Percentiles rank a stretch among this genome's conserved stretches.
phyloP scores from a whole-genome alignment of 2,329 filamentous ascomycete genomes.

The Didymella sp. region DNA sequence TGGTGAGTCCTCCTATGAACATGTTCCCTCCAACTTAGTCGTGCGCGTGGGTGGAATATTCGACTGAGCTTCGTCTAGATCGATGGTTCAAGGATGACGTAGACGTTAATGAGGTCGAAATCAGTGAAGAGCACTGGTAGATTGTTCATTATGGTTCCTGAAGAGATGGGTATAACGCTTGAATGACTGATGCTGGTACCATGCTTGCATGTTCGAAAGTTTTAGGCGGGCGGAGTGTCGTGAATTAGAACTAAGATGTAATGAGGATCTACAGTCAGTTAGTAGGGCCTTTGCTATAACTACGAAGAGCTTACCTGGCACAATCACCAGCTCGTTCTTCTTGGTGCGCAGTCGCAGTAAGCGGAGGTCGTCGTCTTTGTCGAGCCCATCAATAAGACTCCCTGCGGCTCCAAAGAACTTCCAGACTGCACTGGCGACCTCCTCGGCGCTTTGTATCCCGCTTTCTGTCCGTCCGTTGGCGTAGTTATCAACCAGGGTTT shows the following conservation, averaged over 20 bases:
- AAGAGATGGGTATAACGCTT: conserved; percentile 30
- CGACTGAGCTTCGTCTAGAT: conserved; percentile 47
- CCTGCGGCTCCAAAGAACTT: conserved; percentile 74
- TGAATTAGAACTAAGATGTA: conserved; percentile 82
- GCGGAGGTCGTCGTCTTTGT: conserved; percentile 79
- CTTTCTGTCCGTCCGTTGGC: conserved; percentile 48
- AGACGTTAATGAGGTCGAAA: conserved; percentile 71
- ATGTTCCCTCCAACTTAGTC: not conserved
- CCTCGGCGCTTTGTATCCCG: conserved; percentile 68
- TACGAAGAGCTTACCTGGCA: conserved; percentile 60
- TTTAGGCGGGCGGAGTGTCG: conserved; percentile 74
- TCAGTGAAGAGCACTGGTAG: conserved; percentile 71
- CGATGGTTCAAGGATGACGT: conserved; percentile 75
- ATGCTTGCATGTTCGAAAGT: not conserved
- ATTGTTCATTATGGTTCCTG: conserved; percentile 3
- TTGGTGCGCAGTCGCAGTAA: conserved; percentile 79
- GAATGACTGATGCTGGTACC: conserved; percentile 9
- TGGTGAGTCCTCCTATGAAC: not conserved
- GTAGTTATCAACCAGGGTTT: conserved; percentile 41
- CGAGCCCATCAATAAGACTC: conserved; percentile 73
- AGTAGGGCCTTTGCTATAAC: conserved; percentile 13
- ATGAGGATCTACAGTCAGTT: conserved; percentile 63
- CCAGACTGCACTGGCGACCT: conserved; percentile 79
- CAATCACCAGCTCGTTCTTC: conserved; percentile 84
- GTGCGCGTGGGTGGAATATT: not conserved